phyloP scores from a whole-genome alignment of 78 protist species.

The Dictyostelium firmibasis region DNA sequence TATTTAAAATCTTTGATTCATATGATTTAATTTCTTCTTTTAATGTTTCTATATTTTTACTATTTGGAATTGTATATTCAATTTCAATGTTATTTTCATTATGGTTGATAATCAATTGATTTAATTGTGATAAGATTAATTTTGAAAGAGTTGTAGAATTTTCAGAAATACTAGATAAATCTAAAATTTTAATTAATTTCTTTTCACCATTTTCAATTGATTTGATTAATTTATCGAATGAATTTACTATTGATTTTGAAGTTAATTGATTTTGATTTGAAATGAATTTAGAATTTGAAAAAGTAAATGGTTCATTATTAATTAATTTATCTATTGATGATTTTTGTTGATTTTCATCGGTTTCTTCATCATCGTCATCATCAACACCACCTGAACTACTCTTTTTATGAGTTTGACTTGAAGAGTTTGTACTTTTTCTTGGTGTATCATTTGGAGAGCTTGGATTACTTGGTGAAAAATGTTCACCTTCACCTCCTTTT shows the following conservation, averaged over 20 bases:
- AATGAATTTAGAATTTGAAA: not conserved
- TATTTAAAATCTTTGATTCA: not conserved
- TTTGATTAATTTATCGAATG: not conserved
- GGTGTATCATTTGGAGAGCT: not conserved
- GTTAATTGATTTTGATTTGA: not conserved
- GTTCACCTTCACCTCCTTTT: not conserved
- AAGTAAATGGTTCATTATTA: not conserved
- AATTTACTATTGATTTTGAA: not conserved
- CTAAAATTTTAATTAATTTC: not conserved
- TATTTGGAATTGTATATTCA: slow-evolving; percentile 23
- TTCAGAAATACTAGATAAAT: not conserved
- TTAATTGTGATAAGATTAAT: not conserved
- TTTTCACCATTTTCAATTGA: not conserved
- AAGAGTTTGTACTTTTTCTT: not conserved
- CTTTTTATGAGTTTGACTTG: not conserved
- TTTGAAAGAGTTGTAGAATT: not conserved
- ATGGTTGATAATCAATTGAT: not conserved
- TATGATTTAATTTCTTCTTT: not conserved
- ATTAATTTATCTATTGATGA: not conserved
- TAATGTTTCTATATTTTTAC: not conserved
- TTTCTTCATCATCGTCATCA: not conserved
- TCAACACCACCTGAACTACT: not conserved
- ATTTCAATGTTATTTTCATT: not conserved
- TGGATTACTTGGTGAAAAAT: slow-evolving; percentile 6
- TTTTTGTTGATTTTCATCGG: no score